Base-by-base conservation (phyloP, 2,329 filamentous ascomycete species). In the Dichotomopilus funicola region DNA sequence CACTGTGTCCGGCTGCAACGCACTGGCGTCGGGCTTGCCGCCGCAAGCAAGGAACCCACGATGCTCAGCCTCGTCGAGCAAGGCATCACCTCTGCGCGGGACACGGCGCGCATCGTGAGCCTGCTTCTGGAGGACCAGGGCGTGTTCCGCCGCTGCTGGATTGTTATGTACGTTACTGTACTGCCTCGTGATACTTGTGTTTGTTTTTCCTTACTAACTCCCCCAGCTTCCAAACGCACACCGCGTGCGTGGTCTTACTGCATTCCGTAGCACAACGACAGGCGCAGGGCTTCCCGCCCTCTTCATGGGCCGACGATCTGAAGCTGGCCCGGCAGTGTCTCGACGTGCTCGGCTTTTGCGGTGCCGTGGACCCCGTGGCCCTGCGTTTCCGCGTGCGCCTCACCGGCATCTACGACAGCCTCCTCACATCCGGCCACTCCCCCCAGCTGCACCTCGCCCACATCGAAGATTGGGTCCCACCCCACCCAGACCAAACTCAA, bases 181-280 rank as follows among this genome's bases (percentile, higher is more conserved):
- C 8, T 31, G 1, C 6, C 19, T 36, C 36, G 7, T 31, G n/a
- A 42, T n/a, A n/a, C 40, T 13, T 42, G 40, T 13, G 5, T 42
- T n/a, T 13, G 11, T 42, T 6, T 44, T 19, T 44, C 5, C 13
- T 19, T 44, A 8, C n/a, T 44, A 3, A 10, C 19, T 31, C 27
- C 11, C 4, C 7, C 35, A 70, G 67, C 12, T 65, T 67, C 31
- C 67, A 70, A 62, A 52, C 67, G 1, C 67, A 69, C 44, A 64
- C 67, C 0, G 60, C 66, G 0, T 66, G 65, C 51, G 58, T 66
- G 9, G 62, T 68, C 2, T 59, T 71, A 9, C 61, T 71, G 2
- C 68, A 70, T 50, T 57, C 62, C 1, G 60, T 64, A 5, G 63
- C 64, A 1, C 69, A 71, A 48, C 67, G 66, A 41, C 66, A 67